Base-by-base conservation (phyloP, 1,284 basidiomycete species). In the Naganishia liquefaciens region DNA sequence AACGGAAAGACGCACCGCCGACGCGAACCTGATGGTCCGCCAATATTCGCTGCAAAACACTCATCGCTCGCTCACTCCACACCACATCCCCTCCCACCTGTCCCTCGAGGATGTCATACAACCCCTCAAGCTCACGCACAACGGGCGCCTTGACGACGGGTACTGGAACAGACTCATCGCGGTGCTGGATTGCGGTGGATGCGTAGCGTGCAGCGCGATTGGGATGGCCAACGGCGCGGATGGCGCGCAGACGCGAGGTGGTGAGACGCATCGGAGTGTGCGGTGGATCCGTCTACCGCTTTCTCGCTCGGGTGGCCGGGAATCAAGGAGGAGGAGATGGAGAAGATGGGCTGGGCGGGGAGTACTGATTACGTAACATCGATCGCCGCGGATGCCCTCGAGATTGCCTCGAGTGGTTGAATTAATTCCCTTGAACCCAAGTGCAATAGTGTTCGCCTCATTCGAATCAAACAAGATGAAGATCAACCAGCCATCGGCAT, bases 401-500 rank as follows among this genome's bases (percentile, higher is more conserved):
- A 10, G 0, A 4, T 1, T n/a, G n/a, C n/a, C n/a, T n/a, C n/a
- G n/a, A n/a, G n/a, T n/a, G n/a, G n/a, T 37, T 9, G 33, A 0
- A 37, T 37, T 7, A 37, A 37, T 37, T 37, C 33, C 9, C 33
- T 37, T 2, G 3, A 4, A 0, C 2, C 33, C 13, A 4, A 7
- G 13, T 37, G 4, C 33, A 2, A 13, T 13, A 7, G 10, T 44
- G 43, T 19, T 17, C 23, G 1, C 43, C 15, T n/a, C 19, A 44
- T 19, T 19, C 2, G 5, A n/a, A 17, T 10, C 25, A 19, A 19
- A 23, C 42, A 27, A 2, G 11, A 64, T 54, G 63, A 51, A 47
- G 53, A 88, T 93, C 70, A 84, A 92, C 57, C 90, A 91, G 71
- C 90, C 90, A 23, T 90, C 90, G 5, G 89, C 88, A 73, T 89